Evolutionary conservation across 2,329 filamentous ascomycete species (phyloP), one percentile per base, ranked within the genome.

Genomic region (Corynespora cassiicola): DNA sequence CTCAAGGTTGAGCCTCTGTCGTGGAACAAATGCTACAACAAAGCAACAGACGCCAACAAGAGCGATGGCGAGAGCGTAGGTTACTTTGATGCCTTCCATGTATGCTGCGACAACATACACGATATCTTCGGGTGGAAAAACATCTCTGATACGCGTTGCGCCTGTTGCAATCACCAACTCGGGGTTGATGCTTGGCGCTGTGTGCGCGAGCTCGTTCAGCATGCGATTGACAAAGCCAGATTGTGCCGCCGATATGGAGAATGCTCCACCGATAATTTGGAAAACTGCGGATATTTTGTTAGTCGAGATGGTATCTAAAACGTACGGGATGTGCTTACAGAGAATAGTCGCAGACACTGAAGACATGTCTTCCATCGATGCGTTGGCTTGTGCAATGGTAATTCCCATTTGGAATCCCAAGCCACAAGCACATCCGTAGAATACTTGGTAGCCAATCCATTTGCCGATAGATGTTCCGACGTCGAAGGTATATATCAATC

Each of bases 361-460:
- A 15, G 47, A 18, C 20, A 51, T 20, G 26, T 47, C 44, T 8
- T 33, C 19, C 6, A 27, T 11, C 8, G 16, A 11, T 4, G 34
- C 17, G 11, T 17, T 20, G 10, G 28, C 32, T 21, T 50, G 42
- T 10, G 16, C 31, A 12, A 34, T 16, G 11, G 32, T 31, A 6
- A 47, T 37, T 5, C 24, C 24, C 6, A 21, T 23, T 17, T 40
- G 31, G 8, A 31, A 9, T 4, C 16, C 23, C 20, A 45, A 27
- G 5, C 22, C 40, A 5, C 10, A 24, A 2, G 11, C 24, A 5
- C 14, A 4, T 6, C 40, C 41, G 2, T 9, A 26, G 3, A 40
- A 6, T 7, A 45, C 24, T n/a, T 77, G 73, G 45, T 70, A 77
- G 6, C 75, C 75, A 16, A 75, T 71, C 73, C 72, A 76, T 21